Evolutionary conservation across 2,329 filamentous ascomycete species (phyloP), one percentile per base, ranked within the genome.

Genomic region (Aspergillus aculeatinus): DNA sequence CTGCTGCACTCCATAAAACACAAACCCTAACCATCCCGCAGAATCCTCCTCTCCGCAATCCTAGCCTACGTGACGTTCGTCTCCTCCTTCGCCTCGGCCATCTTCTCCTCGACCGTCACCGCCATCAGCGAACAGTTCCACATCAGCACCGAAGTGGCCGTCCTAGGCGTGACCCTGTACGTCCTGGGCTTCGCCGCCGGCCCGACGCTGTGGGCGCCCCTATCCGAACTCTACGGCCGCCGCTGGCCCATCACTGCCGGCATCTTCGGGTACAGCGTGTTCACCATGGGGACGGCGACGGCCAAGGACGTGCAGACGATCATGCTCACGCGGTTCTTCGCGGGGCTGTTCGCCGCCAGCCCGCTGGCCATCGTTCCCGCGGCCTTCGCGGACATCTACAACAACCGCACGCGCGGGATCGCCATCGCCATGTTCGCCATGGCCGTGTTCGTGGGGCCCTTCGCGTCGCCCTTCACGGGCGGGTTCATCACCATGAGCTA

Each of bases 41-140:
- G 59, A 35, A 29, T 65, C 5, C n/a, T 42, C 1, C 57, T 68
- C 2, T 70, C 71, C 0, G 48, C 39, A 11, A 58, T 65, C 0
- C 55, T 72, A 14, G 66, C 70, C 7, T 85, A 80, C 56, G 79
- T 80, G 3, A 84, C 83, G 1, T 74, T 85, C 29, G 70, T 76
- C 1, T 74, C 81, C 1, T 80, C 83, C 0, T 85, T 85, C 58
- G 78, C 78, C 0, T 76, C 72, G 6, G 87, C 85, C 71, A 87
- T 91, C 67, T 91, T 90, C 77, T 90, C 88, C 1, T 79, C 86
- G 16, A 87, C 87, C 2, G 88, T 87, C 0, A 62, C 63, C 5
- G 67, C 77, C 10, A 80, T 91, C 12, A 81, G 84, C 11, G 51
- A 57, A 3, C 67, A 82, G 5, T 83, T 83, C 62, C 61, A 77